Conservation (phyloP, 345 rosid genomes). For the Raphanus sativus region DNA sequence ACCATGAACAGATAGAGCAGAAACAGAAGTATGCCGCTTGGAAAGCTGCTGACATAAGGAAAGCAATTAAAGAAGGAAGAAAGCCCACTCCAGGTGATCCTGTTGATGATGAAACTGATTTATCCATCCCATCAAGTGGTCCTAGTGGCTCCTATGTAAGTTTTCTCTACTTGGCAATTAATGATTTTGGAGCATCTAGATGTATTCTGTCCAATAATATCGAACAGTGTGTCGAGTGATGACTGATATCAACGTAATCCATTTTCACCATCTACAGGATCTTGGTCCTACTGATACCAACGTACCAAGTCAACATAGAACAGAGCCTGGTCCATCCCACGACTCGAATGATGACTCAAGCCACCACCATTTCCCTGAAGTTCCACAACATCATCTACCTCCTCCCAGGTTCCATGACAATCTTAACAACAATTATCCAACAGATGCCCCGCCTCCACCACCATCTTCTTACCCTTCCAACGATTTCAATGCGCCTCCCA, state of each 20-base stretch:
- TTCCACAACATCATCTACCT: slow-evolving; percentile 46
- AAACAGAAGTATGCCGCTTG: slow-evolving; percentile 96
- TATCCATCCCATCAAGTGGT: slow-evolving; percentile 48
- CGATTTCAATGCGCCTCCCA: slow-evolving; percentile 43
- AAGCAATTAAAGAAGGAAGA: slow-evolving; percentile 94
- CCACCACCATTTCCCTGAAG: slow-evolving; percentile 49
- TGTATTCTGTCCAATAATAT: too few relatives aligned
- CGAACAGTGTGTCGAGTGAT: too few relatives aligned
- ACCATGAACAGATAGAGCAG: slow-evolving; percentile 45
- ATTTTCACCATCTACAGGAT: slow-evolving; percentile 55
- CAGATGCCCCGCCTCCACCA: slow-evolving; percentile 49
- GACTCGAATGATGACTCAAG: slow-evolving; percentile 48
- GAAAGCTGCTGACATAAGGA: slow-evolving; percentile 86
- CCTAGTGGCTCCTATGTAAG: slow-evolving; percentile 44
- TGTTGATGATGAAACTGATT: slow-evolving; percentile 63
- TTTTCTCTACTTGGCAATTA: neutral
- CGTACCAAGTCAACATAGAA: slow-evolving; percentile 43
- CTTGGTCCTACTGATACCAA: slow-evolving; percentile 45
- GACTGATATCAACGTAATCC: too few relatives aligned
- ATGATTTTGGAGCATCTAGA: too few relatives aligned
- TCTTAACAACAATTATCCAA: slow-evolving; percentile 39
- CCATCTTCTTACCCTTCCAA: slow-evolving; percentile 60
- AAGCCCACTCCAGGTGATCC: slow-evolving; percentile 91
- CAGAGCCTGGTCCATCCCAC: slow-evolving; percentile 52
- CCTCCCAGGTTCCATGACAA: slow-evolving; percentile 52